These are phyloP conservation scores for Hypoxylon intermedium DNA, from an alignment of 495 filamentous ascomycete species.

Conservation along the genomic window DNA sequence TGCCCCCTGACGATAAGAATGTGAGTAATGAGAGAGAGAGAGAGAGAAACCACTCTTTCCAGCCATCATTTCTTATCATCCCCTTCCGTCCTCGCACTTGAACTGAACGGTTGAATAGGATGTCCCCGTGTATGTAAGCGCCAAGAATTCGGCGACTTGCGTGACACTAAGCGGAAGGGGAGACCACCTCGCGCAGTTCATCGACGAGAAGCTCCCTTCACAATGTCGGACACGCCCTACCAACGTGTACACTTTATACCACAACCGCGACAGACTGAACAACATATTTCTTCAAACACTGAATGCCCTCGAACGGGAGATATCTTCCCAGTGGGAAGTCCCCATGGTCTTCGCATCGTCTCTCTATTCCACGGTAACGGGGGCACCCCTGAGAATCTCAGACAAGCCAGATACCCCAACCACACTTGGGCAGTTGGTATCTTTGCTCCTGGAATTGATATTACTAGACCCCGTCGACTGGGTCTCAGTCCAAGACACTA, in stretches of 20 bases:
- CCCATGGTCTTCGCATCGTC: not conserved
- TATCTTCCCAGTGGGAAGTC: slow-evolving; percentile 6
- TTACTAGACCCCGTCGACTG: slow-evolving; percentile 12
- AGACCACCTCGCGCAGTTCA: slow-evolving; percentile 10
- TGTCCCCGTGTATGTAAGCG: slow-evolving; percentile 4
- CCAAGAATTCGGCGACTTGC: slow-evolving; percentile 9
- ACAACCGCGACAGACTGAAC: slow-evolving; percentile 4
- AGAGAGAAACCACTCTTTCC: not conserved
- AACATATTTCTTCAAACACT: slow-evolving; percentile 6
- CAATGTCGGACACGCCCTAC: slow-evolving; percentile 11
- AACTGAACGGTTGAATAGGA: not conserved
- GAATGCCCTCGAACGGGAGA: not conserved
- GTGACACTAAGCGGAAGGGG: slow-evolving; percentile 15
- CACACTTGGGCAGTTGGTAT: not conserved
- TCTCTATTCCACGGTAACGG: not conserved
- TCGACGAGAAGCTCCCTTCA: not conserved
- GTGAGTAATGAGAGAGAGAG: not conserved
- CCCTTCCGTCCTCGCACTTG: too few relatives aligned
- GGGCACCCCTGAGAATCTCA: not conserved
- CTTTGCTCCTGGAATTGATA: slow-evolving; percentile 9
- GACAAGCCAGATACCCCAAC: not conserved
- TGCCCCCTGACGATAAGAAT: not conserved
- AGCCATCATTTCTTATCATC: not conserved
- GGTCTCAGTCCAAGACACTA: slow-evolving; percentile 10
- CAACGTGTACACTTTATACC: slow-evolving; percentile 14